Conservation (phyloP, 306 rosid species). For the Begonia fuchsioides region DNA sequence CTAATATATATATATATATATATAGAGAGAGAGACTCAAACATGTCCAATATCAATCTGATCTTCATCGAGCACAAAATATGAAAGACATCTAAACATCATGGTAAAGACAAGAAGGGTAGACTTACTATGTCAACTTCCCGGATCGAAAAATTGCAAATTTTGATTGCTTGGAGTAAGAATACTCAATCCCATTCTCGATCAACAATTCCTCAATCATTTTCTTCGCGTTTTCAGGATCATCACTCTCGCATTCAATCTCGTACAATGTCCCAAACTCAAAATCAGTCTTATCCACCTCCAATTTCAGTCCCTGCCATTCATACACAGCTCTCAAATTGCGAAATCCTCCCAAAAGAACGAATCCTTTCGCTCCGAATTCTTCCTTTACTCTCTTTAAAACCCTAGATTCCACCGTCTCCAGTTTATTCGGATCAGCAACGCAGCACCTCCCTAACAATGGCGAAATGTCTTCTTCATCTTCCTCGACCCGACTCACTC, state of each 20-base stretch:
- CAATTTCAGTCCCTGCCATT: constrained; percentile 79
- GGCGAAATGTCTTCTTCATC: constrained; percentile 71
- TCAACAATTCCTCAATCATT: constrained; percentile 49
- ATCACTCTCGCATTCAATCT: constrained; percentile 77
- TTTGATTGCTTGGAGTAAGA: constrained; percentile 48
- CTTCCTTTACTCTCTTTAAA: constrained; percentile 53
- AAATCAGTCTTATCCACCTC: constrained; percentile 77
- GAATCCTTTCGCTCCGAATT: constrained; percentile 49
- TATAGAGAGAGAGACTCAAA: too few species aligned
- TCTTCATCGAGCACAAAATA: too few species aligned
- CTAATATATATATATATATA: too few species aligned
- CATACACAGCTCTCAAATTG: constrained; percentile 70
- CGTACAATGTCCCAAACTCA: constrained; percentile 56
- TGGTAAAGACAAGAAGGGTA: too few species aligned
- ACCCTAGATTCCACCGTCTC: constrained; percentile 48
- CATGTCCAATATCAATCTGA: too few species aligned
- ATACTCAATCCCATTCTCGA: constrained; percentile 47
- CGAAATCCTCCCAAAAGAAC: constrained; percentile 67
- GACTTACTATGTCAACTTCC: constrained; percentile 23
- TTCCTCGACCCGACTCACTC: constrained; percentile 86
- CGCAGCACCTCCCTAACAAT: constrained; percentile 38
- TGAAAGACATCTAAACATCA: too few species aligned
- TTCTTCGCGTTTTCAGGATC: constrained; percentile 63
- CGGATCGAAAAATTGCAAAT: constrained; percentile 47
- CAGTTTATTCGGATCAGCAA: constrained; percentile 44